phyloP scores from a whole-genome alignment of 2,329 filamentous ascomycete genomes.

The Arthroderma sp. region DNA sequence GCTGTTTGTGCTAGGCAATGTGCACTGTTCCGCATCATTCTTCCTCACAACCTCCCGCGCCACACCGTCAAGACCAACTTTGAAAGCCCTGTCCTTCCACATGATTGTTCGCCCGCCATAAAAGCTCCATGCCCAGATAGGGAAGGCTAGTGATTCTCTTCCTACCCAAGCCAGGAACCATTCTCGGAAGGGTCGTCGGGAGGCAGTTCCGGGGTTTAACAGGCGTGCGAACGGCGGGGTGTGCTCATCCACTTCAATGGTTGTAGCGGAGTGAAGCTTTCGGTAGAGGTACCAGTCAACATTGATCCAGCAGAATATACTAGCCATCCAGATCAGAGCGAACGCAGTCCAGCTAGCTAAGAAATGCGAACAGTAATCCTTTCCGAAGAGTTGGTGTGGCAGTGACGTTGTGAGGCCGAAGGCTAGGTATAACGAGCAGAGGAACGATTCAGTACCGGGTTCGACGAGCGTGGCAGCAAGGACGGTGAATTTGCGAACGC shows the following conservation, averaged over 20 bases:
- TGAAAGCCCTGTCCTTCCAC: slow-evolving; percentile 76
- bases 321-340: slow-evolving; percentile 49
- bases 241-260: slow-evolving; percentile 56
- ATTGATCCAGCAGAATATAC: slow-evolving; percentile 56
- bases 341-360: slow-evolving; percentile 56
- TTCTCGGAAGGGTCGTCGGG: slow-evolving; percentile 45
- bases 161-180: slow-evolving; percentile 79
- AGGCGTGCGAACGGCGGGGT: slow-evolving; percentile 60
- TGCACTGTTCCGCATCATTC: too few relatives aligned
- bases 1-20: too few relatives aligned
- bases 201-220: slow-evolving; percentile 32
- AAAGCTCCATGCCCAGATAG: slow-evolving; percentile 83
- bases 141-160: slow-evolving; percentile 67
- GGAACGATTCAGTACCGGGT: slow-evolving; percentile 75
- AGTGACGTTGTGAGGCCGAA: slow-evolving; percentile 61
- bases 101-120: slow-evolving; percentile 74
- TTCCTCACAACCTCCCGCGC: slow-evolving; percentile 42
- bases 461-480: slow-evolving; percentile 79
- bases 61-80: slow-evolving; percentile 70
- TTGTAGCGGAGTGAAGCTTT: slow-evolving; percentile 58
- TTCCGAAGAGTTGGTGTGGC: slow-evolving; percentile 40
- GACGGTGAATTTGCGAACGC: slow-evolving; percentile 91
- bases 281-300: slow-evolving; percentile 63
- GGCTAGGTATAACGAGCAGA: slow-evolving; percentile 70
- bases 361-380: slow-evolving; percentile 37